phyloP scores from a whole-genome alignment of 2,329 filamentous ascomycete genomes.

The Trichophyton verrucosum region DNA sequence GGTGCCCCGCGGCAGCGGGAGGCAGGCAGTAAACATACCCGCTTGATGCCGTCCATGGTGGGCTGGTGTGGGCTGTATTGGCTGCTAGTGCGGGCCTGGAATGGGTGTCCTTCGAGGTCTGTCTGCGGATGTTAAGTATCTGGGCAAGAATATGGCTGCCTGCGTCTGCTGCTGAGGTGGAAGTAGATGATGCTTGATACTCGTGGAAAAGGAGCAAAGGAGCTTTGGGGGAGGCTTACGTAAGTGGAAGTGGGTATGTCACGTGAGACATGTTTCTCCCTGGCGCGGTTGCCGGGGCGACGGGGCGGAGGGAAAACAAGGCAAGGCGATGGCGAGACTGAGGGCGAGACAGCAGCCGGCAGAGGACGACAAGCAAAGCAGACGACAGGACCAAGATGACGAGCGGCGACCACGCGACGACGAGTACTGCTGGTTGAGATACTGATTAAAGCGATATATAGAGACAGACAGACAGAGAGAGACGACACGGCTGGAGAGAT shows the following conservation, averaged over 20 bases:
- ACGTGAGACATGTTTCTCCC: background rate
- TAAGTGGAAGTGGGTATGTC: background rate
- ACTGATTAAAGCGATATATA: no score
- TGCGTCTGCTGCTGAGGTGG: background rate
- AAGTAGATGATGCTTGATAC: background rate
- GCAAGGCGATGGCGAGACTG: background rate
- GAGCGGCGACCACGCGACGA: background rate
- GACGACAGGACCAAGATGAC: background rate
- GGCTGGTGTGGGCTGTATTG: constrained; percentile 10
- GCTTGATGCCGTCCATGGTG: constrained; percentile 80
- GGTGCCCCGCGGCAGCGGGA: background rate
- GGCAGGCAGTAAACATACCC: constrained; percentile 46
- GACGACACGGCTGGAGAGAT: constrained; percentile 33
- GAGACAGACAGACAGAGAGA: background rate
- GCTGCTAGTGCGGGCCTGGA: constrained; percentile 18
- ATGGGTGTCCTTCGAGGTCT: background rate
- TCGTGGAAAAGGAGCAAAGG: no score
- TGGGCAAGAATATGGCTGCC: background rate
- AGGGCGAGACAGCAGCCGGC: background rate
- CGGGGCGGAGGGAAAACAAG: background rate
- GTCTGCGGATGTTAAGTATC: background rate
- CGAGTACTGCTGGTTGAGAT: background rate
- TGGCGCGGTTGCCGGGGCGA: background rate
- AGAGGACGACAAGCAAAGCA: background rate
- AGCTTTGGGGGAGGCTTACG: no score